Percentiles rank a stretch among this genome's conserved stretches.
Conservation (phyloP, 1,139 yeast species). For the Insectozyma bohioensis region DNA sequence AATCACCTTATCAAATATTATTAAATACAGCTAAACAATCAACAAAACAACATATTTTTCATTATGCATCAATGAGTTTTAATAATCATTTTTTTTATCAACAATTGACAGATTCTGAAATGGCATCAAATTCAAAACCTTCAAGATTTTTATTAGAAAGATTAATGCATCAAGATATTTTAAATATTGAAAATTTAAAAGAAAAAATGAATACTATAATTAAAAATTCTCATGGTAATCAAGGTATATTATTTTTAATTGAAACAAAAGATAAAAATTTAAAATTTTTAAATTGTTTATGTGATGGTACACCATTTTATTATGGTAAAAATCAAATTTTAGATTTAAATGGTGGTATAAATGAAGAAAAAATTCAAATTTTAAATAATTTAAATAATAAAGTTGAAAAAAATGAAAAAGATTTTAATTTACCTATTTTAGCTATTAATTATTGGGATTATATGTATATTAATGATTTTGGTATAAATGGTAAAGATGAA, state of each 20-base stretch:
- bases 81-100: constrained; percentile 89
- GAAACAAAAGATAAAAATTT: constrained; percentile 71
- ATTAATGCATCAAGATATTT: constrained; percentile 35
- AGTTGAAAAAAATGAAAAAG: constrained; percentile 35
- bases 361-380: constrained; percentile 49
- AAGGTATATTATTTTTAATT: constrained; percentile 88
- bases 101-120: constrained; percentile 47
- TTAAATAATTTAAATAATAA: constrained; percentile 48
- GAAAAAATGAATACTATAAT: constrained; percentile 56
- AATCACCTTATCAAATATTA: constrained; percentile 75
- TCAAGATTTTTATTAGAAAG: constrained; percentile 49
- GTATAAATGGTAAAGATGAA: constrained; percentile 70
- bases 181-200: constrained; percentile 53
- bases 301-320: constrained; percentile 90
- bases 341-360: constrained; percentile 75
- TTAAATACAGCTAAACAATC: constrained; percentile 71
- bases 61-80: constrained; percentile 87
- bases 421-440: constrained; percentile 75
- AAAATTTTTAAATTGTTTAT: constrained; percentile 62
- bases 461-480: constrained; percentile 81
- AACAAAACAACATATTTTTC: constrained; percentile 71
- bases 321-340: constrained; percentile 71
- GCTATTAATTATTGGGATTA: constrained; percentile 87
- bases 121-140: constrained; percentile 41
- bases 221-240: constrained; percentile 55